Percentiles rank a stretch among this genome's conserved stretches.
Conservation (phyloP, 73 alveolate species). For the Symbiodinium pilosum region DNA sequence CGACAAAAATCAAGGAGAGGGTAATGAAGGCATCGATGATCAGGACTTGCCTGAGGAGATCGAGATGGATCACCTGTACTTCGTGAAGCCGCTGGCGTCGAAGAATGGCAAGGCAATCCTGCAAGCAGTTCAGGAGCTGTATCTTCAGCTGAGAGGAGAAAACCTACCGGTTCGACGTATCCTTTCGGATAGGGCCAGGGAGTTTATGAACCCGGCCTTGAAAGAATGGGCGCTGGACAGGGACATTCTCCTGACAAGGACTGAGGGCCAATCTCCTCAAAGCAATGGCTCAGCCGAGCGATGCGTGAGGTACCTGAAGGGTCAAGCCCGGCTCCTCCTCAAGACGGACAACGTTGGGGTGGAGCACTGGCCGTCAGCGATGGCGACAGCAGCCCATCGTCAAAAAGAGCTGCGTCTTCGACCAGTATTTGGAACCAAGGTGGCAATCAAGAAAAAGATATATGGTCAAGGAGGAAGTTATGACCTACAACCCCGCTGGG, state of each 20-base stretch:
- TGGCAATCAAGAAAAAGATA: neutral
- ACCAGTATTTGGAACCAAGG: no score
- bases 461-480: neutral
- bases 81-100: neutral
- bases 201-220: neutral
- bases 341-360: neutral
- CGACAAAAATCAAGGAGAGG: no score
- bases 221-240: neutral
- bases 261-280: neutral
- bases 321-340: neutral
- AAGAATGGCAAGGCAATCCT: neutral
- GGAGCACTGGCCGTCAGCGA: neutral
- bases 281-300: neutral
- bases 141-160: neutral
- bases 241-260: neutral
- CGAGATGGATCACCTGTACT: neutral
- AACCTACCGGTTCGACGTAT: neutral
- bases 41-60: no score
- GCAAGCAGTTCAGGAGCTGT: neutral
- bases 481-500: neutral
- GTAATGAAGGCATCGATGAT: no score
- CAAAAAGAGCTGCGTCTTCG: neutral
- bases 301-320: neutral
- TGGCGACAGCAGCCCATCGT: neutral
- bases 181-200: neutral